Percentiles rank a stretch among this genome's conserved stretches.
Conservation (phyloP, 768 basidiomycete genomes). For the Porpolomopsis calyptriformis region DNA sequence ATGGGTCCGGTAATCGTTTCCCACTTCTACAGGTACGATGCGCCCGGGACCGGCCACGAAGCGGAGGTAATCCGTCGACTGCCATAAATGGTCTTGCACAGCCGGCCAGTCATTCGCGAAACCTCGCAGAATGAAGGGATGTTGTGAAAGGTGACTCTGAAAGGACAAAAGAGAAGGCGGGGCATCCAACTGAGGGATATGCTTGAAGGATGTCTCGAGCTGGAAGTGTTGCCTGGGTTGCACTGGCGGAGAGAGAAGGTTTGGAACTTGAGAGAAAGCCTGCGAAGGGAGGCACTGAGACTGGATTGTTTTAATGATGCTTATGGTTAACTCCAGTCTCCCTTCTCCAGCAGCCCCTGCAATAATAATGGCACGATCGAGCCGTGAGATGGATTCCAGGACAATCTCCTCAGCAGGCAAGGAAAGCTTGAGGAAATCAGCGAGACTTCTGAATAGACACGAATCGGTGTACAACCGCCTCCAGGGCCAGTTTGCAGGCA, state of each 20-base stretch:
- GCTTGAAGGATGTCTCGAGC: slow-evolving; percentile 11
- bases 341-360: slow-evolving; percentile 63
- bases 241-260: slow-evolving; percentile 1
- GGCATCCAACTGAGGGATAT: slow-evolving; percentile 29
- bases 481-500: slow-evolving; percentile 36
- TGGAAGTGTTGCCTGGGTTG: slow-evolving; percentile 3
- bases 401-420: slow-evolving; percentile 14
- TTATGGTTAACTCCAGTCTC: slow-evolving; percentile 50
- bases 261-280: slow-evolving; percentile 4
- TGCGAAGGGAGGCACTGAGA: slow-evolving; percentile 13
- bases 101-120: slow-evolving; percentile 75
- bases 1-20: slow-evolving; percentile 10
- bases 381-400: slow-evolving; percentile 38
- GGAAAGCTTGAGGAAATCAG: slow-evolving; percentile 16
- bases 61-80: slow-evolving; percentile 55
- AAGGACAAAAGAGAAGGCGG: slow-evolving; percentile 55
- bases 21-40: slow-evolving; percentile 41
- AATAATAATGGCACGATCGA: slow-evolving; percentile 78
- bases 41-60: slow-evolving; percentile 68
- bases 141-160: slow-evolving; percentile 27
- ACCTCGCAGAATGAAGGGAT: slow-evolving; percentile 66
- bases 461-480: slow-evolving; percentile 70
- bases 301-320: slow-evolving; percentile 56
- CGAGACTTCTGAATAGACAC: slow-evolving; percentile 46
- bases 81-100: slow-evolving; percentile 58